Conservation (phyloP, 345 rosid species). For the Hibiscus mutabilis region DNA sequence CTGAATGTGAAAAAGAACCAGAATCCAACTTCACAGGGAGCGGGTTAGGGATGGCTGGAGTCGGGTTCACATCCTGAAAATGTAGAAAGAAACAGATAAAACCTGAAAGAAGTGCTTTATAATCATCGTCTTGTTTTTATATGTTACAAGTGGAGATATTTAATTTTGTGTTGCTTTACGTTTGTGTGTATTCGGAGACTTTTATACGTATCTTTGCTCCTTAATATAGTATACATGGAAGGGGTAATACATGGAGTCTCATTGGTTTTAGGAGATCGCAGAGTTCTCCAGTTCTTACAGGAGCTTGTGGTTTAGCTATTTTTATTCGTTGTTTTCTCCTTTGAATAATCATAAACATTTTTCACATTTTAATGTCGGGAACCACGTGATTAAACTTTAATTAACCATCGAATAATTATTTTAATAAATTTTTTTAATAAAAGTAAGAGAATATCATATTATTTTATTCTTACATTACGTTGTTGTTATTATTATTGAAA, state of each 20-base stretch:
- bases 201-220: not conserved
- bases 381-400: not conserved
- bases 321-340: not conserved
- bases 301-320: not conserved
- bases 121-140: not conserved
- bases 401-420: not conserved
- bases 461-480: too few species aligned
- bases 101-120: not conserved
- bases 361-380: not conserved
- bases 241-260: not conserved
- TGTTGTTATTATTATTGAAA: too few species aligned
- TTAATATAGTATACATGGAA: not conserved
- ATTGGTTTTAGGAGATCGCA: not conserved
- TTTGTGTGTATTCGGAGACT: not conserved
- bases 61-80: not conserved
- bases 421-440: too few species aligned
- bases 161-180: not conserved
- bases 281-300: not conserved
- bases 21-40: not conserved
- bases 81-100: not conserved
- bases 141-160: not conserved
- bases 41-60: not conserved
- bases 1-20: not conserved
- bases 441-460: too few species aligned
- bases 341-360: not conserved